These are phyloP conservation scores for Vitrella brassicaformis DNA, from an alignment of 73 alveolate genomes.

Conservation along the genomic window DNA sequence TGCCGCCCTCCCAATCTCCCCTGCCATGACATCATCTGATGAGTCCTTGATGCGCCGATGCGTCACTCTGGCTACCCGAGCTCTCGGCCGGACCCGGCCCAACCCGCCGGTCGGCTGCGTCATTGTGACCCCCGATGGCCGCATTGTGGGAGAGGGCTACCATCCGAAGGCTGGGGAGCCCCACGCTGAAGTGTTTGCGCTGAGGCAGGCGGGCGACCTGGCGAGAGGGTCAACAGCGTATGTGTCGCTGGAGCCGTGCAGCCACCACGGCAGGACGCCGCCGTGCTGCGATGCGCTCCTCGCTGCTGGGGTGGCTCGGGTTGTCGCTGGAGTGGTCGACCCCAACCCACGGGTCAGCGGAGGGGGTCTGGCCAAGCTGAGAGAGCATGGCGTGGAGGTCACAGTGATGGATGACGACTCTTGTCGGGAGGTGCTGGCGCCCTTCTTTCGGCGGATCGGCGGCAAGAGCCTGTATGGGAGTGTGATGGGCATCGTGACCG, in stretches of 20 bases:
- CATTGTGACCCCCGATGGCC: background rate
- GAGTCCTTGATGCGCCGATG: background rate
- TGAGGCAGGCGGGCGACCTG: background rate
- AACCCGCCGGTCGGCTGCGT: background rate
- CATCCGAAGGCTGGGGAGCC: background rate
- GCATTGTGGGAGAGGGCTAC: background rate
- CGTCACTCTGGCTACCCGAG: background rate
- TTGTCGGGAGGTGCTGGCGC: too few relatives aligned
- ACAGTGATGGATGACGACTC: too few relatives aligned
- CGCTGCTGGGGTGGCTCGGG: background rate
- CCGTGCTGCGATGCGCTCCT: background rate
- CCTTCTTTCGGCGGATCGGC: too few relatives aligned
- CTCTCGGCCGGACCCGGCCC: background rate
- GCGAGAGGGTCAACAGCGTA: background rate
- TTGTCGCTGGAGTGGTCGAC: background rate
- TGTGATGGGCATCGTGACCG: too few relatives aligned
- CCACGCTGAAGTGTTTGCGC: background rate
- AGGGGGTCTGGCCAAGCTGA: background rate
- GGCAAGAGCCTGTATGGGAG: too few relatives aligned
- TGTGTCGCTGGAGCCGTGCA: background rate
- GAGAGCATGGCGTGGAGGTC: background rate
- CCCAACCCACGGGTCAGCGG: background rate
- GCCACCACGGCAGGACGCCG: background rate
- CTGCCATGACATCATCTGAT: too few relatives aligned
- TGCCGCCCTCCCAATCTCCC: too few relatives aligned